Conservation (phyloP, 2,329 filamentous ascomycete species). For the Alternaria hordeiaustralica region DNA sequence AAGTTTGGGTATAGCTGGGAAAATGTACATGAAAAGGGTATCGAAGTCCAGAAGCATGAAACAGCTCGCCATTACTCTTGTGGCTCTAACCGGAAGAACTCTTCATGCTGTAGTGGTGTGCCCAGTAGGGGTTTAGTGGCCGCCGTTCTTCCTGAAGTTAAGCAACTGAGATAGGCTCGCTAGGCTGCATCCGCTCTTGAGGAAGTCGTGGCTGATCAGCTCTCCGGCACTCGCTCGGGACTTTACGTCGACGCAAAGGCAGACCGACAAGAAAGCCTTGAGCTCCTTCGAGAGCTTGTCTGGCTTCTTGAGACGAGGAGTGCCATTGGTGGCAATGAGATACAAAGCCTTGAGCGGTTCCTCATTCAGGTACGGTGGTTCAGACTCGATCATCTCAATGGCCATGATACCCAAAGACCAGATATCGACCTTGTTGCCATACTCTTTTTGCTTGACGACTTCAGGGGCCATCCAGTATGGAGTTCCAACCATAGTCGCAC, state of each 20-base stretch:
- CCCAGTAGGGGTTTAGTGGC: conserved; percentile 42
- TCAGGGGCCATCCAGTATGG: conserved; percentile 99
- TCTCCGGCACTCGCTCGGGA: conserved; percentile 91
- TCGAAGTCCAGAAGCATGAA: conserved; percentile 31
- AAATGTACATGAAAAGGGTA: conserved; percentile 37
- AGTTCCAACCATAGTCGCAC: conserved; percentile 98
- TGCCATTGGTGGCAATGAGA: conserved; percentile 97
- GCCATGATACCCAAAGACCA: conserved; percentile 99
- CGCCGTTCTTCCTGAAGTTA: conserved; percentile 77
- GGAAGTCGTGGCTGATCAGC: conserved; percentile 88
- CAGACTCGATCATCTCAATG: conserved; percentile 99
- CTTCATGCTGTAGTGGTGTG: neutral
- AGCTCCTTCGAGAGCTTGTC: conserved; percentile 98
- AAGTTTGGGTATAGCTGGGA: conserved; percentile 10
- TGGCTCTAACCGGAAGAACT: neutral
- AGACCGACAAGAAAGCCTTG: conserved; percentile 95
- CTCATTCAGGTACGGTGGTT: conserved; percentile 97
- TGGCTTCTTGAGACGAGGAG: conserved; percentile 94
- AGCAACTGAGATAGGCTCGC: conserved; percentile 85
- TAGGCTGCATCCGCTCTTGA: conserved; percentile 87
- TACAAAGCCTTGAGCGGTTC: conserved; percentile 97
- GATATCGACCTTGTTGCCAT: conserved; percentile 97
- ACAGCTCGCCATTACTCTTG: conserved; percentile 3
- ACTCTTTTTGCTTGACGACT: conserved; percentile 99
- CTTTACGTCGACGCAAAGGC: conserved; percentile 95